These are phyloP conservation scores for Mucor piriformis DNA, from an alignment of 371 early-diverging fungal genomes.

Conservation along the genomic window DNA sequence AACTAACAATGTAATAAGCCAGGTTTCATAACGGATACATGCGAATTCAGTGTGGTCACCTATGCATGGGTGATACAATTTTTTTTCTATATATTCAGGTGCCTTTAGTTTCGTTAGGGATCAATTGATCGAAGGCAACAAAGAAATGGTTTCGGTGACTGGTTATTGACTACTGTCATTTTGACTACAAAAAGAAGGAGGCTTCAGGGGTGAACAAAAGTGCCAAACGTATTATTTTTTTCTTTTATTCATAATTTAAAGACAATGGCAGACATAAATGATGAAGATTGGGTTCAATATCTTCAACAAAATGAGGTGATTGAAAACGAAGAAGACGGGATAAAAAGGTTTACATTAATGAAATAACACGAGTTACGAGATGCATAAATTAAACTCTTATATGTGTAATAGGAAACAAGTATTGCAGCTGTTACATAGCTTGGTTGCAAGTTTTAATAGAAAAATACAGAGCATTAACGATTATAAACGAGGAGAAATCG, in stretches of 20 bases:
- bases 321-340: slow-evolving; percentile 14
- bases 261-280: not conserved
- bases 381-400: not conserved
- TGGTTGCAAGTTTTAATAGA: not conserved
- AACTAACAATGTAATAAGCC: too few relatives aligned
- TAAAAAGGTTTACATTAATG: slow-evolving; percentile 9
- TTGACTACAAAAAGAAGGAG: too few relatives aligned
- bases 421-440: slow-evolving; percentile 1
- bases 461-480: not conserved
- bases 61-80: too few relatives aligned
- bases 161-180: too few relatives aligned
- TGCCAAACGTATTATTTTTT: too few relatives aligned
- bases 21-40: too few relatives aligned
- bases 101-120: too few relatives aligned
- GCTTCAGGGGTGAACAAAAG: too few relatives aligned
- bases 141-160: too few relatives aligned
- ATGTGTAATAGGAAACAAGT: slow-evolving; percentile 4
- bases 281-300: slow-evolving; percentile 13
- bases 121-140: too few relatives aligned
- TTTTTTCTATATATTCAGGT: too few relatives aligned
- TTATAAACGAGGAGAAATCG: slow-evolving; percentile 8
- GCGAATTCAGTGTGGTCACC: too few relatives aligned
- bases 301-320: not conserved
- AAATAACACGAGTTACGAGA: not conserved
- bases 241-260: not conserved